Conservation (phyloP, 768 basidiomycete genomes). For the Collybia nuda region DNA sequence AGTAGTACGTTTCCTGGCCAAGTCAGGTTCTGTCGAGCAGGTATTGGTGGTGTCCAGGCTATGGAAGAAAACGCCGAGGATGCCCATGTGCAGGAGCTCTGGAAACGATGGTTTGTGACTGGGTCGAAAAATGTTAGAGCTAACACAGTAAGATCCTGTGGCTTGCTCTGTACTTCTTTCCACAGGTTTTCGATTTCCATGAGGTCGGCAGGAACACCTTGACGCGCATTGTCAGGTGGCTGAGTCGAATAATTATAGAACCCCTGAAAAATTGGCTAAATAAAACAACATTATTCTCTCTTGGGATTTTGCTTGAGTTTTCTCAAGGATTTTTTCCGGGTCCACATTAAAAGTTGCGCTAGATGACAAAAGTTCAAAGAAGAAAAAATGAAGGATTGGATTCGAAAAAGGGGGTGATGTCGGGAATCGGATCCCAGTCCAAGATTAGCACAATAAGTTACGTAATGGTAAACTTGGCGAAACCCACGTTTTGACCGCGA, state of each 20-base stretch:
- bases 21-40: constrained; percentile 13
- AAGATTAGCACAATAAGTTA: not conserved
- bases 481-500: not conserved
- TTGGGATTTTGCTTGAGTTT: constrained; percentile 1
- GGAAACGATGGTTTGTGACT: constrained; percentile 4
- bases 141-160: no score
- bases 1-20: constrained; percentile 13
- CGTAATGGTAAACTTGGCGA: not conserved
- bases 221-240: constrained; percentile 3
- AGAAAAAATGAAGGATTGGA: no score
- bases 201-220: not conserved
- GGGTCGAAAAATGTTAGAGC: not conserved
- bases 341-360: not conserved
- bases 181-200: constrained; percentile 5
- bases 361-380: no score
- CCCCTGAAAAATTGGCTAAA: not conserved
- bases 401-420: no score
- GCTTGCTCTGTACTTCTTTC: constrained; percentile 12
- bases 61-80: constrained; percentile 26
- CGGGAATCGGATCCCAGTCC: not conserved
- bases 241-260: not conserved
- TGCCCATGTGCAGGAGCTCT: constrained; percentile 16
- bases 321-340: not conserved
- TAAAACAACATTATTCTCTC: constrained; percentile 1
- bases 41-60: constrained; percentile 21